phyloP scores from a whole-genome alignment of 352 stramenopile species.

The Phytophthora ohioensis region DNA sequence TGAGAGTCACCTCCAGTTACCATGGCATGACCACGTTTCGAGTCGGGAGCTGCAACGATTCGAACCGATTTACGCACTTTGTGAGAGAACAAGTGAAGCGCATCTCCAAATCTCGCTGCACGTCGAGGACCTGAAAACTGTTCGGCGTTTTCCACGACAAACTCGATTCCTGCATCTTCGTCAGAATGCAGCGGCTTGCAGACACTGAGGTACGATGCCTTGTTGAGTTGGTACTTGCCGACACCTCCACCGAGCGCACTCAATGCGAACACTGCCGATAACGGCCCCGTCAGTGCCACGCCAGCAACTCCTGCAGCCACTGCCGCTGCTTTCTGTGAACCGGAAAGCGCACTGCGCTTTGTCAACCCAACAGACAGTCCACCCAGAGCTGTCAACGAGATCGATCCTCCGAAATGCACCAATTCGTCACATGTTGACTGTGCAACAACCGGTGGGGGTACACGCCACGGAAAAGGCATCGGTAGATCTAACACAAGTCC shows the following conservation, averaged over 20 bases:
- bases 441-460: slow-evolving; percentile 26
- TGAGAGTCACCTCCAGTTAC: slow-evolving; percentile 40
- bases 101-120: slow-evolving; percentile 59
- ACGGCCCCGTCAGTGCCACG: slow-evolving; percentile 57
- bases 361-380: slow-evolving; percentile 62
- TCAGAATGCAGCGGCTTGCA: slow-evolving; percentile 40
- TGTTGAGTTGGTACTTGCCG: slow-evolving; percentile 77
- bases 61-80: slow-evolving; percentile 56
- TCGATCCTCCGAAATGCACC: slow-evolving; percentile 55
- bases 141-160: slow-evolving; percentile 68
- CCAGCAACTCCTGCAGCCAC: slow-evolving; percentile 63
- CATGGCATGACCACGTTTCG: slow-evolving; percentile 68
- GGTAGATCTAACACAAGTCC: slow-evolving; percentile 12
- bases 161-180: slow-evolving; percentile 37
- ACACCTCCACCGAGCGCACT: slow-evolving; percentile 63
- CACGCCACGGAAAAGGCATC: slow-evolving; percentile 30
- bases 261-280: slow-evolving; percentile 61
- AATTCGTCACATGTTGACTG: slow-evolving; percentile 39
- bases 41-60: slow-evolving; percentile 53
- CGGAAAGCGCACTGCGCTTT: slow-evolving; percentile 61
- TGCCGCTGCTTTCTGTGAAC: slow-evolving; percentile 62
- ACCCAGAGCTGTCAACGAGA: slow-evolving; percentile 58
- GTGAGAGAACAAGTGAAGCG: slow-evolving; percentile 61
- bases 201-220: slow-evolving; percentile 61
- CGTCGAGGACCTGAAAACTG: slow-evolving; percentile 57